Conservation (phyloP, 768 basidiomycete genomes). For the Pilatotrama ljubarskyi region DNA sequence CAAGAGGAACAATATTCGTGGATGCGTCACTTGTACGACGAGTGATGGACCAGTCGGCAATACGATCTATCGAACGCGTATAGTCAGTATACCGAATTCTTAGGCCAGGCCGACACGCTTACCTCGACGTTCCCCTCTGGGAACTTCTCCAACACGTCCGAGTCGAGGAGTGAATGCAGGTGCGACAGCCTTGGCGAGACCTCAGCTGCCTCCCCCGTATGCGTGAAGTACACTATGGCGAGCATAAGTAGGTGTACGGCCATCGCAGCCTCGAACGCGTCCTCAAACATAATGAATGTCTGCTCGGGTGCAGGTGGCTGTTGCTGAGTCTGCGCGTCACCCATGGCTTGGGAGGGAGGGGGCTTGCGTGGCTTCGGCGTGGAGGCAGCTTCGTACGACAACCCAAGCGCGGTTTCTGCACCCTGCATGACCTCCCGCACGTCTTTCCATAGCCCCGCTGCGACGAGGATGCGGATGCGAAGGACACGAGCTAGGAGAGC, state of each 20-base stretch:
- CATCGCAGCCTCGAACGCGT: conserved; percentile 40
- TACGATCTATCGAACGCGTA: conserved; percentile 27
- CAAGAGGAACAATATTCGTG: conserved; percentile 60
- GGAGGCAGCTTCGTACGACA: conserved; percentile 33
- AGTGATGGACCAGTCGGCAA: conserved; percentile 45
- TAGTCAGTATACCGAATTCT: neutral
- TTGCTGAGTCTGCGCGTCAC: neutral
- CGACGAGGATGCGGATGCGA: conserved; percentile 56
- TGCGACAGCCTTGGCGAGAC: conserved; percentile 53
- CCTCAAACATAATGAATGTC: conserved; percentile 33
- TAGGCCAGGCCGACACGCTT: neutral
- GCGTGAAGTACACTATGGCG: conserved; percentile 61
- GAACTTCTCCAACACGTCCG: conserved; percentile 45
- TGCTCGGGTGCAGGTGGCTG: conserved; percentile 7
- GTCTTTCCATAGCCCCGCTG: conserved; percentile 54
- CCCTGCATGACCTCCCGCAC: conserved; percentile 48
- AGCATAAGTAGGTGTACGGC: conserved; percentile 64
- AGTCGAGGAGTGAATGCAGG: conserved; percentile 69
- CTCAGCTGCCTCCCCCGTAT: conserved; percentile 49
- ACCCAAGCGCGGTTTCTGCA: conserved; percentile 51
- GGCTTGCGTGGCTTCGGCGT: conserved; percentile 25
- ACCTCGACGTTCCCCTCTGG: conserved; percentile 43
- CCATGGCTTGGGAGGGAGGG: conserved; percentile 3
- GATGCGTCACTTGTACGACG: conserved; percentile 63
- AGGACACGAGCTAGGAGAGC: conserved; percentile 53